Percentiles rank a stretch among this genome's conserved stretches.
phyloP scores from a whole-genome alignment of 1,139 yeast genomes.

The Diutina siamensis region DNA sequence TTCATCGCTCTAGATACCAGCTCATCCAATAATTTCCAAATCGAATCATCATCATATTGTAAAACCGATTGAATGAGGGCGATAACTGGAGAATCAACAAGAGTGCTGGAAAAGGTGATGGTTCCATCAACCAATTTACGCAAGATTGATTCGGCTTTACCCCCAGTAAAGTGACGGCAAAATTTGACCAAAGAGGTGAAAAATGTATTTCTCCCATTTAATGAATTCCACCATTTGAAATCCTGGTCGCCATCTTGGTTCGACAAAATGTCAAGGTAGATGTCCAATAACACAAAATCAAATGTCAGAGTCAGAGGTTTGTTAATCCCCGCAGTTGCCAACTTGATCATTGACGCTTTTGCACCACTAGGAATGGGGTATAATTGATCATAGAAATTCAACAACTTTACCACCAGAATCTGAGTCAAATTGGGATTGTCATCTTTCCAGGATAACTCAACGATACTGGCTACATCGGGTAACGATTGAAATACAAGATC shows the following conservation, averaged over 20 bases:
- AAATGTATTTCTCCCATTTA: conserved; percentile 34
- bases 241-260: conserved; percentile 16
- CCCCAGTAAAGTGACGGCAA: background rate
- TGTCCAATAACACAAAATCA: conserved; percentile 38
- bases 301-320: conserved; percentile 8
- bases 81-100: background rate
- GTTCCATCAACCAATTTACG: background rate
- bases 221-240: conserved; percentile 57
- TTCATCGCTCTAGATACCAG: conserved; percentile 55
- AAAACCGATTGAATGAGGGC: background rate
- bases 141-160: background rate
- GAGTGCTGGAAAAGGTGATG: background rate
- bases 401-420: conserved; percentile 10
- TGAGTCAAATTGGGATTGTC: conserved; percentile 14
- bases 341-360: conserved; percentile 6
- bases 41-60: conserved; percentile 7
- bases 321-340: conserved; percentile 6
- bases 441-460: conserved; percentile 11
- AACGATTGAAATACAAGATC: conserved; percentile 19
- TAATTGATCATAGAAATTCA: conserved; percentile 8
- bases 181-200: conserved; percentile 50
- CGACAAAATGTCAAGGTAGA: conserved; percentile 28
- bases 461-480: conserved; percentile 18
- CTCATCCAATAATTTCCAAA: conserved; percentile 62
- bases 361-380: conserved; percentile 3